phyloP scores from a whole-genome alignment of 208 protist species.

The Wallacemonas sp. region DNA sequence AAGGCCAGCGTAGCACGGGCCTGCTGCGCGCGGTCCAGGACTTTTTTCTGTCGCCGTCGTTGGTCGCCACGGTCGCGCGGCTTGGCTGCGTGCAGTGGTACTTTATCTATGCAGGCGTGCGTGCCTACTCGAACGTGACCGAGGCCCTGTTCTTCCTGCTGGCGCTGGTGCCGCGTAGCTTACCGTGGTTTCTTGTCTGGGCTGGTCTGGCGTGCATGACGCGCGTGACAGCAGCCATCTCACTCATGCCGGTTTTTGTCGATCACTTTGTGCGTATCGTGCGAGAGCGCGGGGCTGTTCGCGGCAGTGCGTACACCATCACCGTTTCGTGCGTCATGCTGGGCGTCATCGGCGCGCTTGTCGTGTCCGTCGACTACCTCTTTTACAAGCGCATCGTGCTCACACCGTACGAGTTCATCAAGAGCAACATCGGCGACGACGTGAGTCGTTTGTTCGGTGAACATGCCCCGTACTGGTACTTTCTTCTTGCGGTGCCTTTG shows the following conservation, averaged over 20 bases:
- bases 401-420: slow-evolving; percentile 71
- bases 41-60: slow-evolving; percentile 10
- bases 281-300: slow-evolving; percentile 18
- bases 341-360: slow-evolving; percentile 15
- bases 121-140: slow-evolving; percentile 74
- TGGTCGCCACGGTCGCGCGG: slow-evolving; percentile 17
- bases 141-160: slow-evolving; percentile 67
- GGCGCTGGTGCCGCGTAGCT: slow-evolving; percentile 35
- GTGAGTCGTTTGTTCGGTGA: slow-evolving; percentile 89
- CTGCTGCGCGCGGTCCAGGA: neutral
- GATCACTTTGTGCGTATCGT: slow-evolving; percentile 29
- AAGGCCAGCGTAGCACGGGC: neutral
- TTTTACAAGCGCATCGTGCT: slow-evolving; percentile 58
- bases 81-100: slow-evolving; percentile 63
- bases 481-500: slow-evolving; percentile 54
- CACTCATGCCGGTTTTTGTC: slow-evolving; percentile 54
- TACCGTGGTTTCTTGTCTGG: slow-evolving; percentile 54
- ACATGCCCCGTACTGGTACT: slow-evolving; percentile 89
- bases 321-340: slow-evolving; percentile 23
- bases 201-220: slow-evolving; percentile 58
- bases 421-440: slow-evolving; percentile 87
- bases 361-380: slow-evolving; percentile 50
- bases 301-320: slow-evolving; percentile 10
- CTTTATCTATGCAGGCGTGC: slow-evolving; percentile 47
- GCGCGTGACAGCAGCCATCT: slow-evolving; percentile 59